phyloP scores from a whole-genome alignment of 2,329 filamentous ascomycete genomes.

The Mycosphaerella sp. region DNA sequence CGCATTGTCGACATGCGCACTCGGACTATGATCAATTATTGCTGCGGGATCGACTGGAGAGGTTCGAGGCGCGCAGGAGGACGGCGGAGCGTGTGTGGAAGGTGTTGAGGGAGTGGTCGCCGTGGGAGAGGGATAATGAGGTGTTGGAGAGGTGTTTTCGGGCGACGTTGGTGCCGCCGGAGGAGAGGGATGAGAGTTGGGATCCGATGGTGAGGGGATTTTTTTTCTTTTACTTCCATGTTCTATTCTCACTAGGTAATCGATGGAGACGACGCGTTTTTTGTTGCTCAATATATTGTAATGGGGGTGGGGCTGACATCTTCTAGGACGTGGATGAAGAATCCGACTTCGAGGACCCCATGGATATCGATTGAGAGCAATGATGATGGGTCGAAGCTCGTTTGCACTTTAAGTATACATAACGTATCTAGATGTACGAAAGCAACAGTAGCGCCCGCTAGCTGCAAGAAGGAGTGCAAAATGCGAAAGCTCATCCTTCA shows the following conservation, averaged over 20 bases:
- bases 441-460: no score
- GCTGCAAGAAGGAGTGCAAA: no score
- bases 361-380: constrained; percentile 26
- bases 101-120: constrained; percentile 30
- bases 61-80: constrained; percentile 26
- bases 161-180: constrained; percentile 27
- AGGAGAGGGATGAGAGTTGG: constrained; percentile 23
- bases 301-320: background rate
- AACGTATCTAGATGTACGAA: no score
- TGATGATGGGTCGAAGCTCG: background rate
- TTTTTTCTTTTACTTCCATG: constrained; percentile 6
- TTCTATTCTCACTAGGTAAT: no score
- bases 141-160: constrained; percentile 26
- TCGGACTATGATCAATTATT: constrained; percentile 56
- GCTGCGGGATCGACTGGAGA: constrained; percentile 18
- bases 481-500: no score
- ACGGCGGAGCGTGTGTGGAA: constrained; percentile 27
- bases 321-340: constrained; percentile 23
- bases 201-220: constrained; percentile 26
- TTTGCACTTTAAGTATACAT: no score
- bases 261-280: no score
- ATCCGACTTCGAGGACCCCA: constrained; percentile 24
- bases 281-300: background rate
- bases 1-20: constrained; percentile 56
- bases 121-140: constrained; percentile 30